Base-by-base conservation (phyloP, 2,329 filamentous ascomycete genomes). In the Phymatotrichopsis omnivora region DNA sequence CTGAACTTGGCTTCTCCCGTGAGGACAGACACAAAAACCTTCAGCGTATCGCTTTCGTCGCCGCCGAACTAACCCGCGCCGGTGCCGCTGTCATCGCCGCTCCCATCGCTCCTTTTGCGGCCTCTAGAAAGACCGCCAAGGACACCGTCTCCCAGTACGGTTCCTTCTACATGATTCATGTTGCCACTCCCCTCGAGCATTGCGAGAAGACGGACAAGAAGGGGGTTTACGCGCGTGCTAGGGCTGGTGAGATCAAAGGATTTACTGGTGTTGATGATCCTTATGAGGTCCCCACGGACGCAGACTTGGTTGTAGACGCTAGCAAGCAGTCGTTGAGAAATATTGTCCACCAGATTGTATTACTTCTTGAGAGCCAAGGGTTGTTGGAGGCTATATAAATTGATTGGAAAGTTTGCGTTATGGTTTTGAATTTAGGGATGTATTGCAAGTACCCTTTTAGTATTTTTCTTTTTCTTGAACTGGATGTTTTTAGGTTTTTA, bases 211-310 rank as follows among this genome's bases (percentile, higher is more conserved):
- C 85, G 23, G 91, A 98, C 67, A 87, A 85, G 72, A 75, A 82
- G 51, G 91, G 91, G 49, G 80, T 94, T 62, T 98, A 96, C 67
- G 74, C 74, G 56, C 76, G 77, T 63, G 91, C 91, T 30, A 76
- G 91, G 53, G 74, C 72, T 16, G 91, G 91, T 47, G 83, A 94
- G 70, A 93, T 98, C 67, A 91, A 87, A 77, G 87, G 87, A 55
- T 98, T 98, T 75, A 98, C 91, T 6, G 91, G 91, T 60, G 86
- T 98, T 46, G 89, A 96, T 63, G 89, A 96, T 69, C 87, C 91
- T 37, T 98, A 98, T 63, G 91, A 98, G 78, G 63, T 66, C 17
- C 91, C 91, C 7, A 60, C 67, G 56, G 86, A 89, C 68, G 76
- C 87, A 24, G 79, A 96, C 63, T 71, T 98, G 55, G 76, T 78